A percentile compares a stretch with the other conserved stretches of the same genome.
phyloP scores from a whole-genome alignment of 371 early-diverging fungal genomes.

The Lichtheimia ornata region DNA sequence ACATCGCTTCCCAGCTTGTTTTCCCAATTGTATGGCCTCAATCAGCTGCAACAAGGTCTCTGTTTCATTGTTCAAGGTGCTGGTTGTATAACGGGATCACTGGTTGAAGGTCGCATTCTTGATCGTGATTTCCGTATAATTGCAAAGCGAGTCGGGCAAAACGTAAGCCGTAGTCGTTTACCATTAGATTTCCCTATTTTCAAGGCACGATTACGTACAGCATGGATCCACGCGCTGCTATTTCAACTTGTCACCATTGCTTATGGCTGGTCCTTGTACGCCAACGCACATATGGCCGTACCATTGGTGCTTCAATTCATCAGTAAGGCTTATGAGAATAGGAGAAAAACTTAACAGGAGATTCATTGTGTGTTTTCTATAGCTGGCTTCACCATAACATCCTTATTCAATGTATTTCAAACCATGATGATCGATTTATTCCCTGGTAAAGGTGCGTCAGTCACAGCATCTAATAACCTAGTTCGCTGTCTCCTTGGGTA shows the following conservation, averaged over 20 bases:
- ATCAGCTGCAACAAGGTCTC: slow-evolving; percentile 31
- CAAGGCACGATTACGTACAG: slow-evolving; percentile 25
- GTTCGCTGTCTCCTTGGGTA: slow-evolving; percentile 44
- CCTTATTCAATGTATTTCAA: slow-evolving; percentile 27
- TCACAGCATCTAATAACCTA: slow-evolving; percentile 47
- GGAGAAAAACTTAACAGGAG: background rate
- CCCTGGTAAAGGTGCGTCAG: slow-evolving; percentile 43
- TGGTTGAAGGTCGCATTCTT: slow-evolving; percentile 26
- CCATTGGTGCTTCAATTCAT: slow-evolving; percentile 31
- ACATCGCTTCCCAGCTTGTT: slow-evolving; percentile 26
- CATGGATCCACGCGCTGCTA: slow-evolving; percentile 21
- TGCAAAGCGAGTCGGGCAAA: slow-evolving; percentile 4
- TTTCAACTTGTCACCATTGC: slow-evolving; percentile 17
- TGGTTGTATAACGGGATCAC: slow-evolving; percentile 31
- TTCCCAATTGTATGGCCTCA: slow-evolving; percentile 18
- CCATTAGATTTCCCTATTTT: slow-evolving; percentile 25
- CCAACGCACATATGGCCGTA: slow-evolving; percentile 25
- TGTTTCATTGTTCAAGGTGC: slow-evolving; percentile 33
- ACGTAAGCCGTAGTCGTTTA: slow-evolving; percentile 4
- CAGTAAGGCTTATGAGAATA: slow-evolving; percentile 15
- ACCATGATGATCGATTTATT: slow-evolving; percentile 39
- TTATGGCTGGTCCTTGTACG: slow-evolving; percentile 32
- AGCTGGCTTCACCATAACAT: slow-evolving; percentile 21
- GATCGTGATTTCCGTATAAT: slow-evolving; percentile 31
- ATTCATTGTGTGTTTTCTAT: background rate